Percentiles rank a stretch among this genome's conserved stretches.
These are phyloP conservation scores for Sclerotinia borealis DNA, from an alignment of 2,329 filamentous ascomycete species.

Conservation along the genomic window DNA sequence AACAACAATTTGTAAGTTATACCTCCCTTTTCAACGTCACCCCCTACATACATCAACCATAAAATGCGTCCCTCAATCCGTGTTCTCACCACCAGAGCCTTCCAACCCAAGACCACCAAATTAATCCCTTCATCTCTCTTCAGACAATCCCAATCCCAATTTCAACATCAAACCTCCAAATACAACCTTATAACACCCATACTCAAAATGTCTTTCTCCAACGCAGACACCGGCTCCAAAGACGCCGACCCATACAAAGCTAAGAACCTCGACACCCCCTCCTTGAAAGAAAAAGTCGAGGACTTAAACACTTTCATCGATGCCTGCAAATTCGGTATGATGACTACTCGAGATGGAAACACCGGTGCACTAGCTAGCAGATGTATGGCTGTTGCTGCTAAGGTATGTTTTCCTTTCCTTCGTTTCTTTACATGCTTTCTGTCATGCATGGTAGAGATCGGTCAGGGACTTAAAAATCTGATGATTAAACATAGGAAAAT, in stretches of 20 bases:
- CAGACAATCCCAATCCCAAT: not conserved
- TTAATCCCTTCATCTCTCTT: not conserved
- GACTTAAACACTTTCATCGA: constrained; percentile 67
- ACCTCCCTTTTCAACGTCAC: not conserved
- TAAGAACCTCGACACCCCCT: constrained; percentile 57
- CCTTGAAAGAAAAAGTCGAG: constrained; percentile 68
- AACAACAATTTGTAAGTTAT: not conserved
- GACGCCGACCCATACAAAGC: constrained; percentile 70
- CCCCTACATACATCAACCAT: not conserved
- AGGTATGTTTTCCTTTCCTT: constrained; percentile 41
- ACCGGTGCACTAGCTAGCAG: constrained; percentile 67
- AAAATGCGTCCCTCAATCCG: not conserved
- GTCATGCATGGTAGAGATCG: too few relatives aligned
- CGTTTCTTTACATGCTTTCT: too few relatives aligned
- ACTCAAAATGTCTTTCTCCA: constrained; percentile 43
- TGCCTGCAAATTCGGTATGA: constrained; percentile 77
- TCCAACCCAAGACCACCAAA: not conserved
- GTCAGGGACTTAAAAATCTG: too few relatives aligned
- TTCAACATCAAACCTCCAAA: not conserved
- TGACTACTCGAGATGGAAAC: constrained; percentile 68
- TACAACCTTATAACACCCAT: not conserved
- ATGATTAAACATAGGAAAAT: constrained; percentile 57
- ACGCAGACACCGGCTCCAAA: constrained; percentile 55
- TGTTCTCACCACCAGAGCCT: not conserved
- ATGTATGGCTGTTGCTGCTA: constrained; percentile 78